Percentiles rank a stretch among this genome's conserved stretches.
Evolutionary conservation across 2,329 filamentous ascomycete genomes (phyloP).

Genomic region (Huntiella decipiens): DNA sequence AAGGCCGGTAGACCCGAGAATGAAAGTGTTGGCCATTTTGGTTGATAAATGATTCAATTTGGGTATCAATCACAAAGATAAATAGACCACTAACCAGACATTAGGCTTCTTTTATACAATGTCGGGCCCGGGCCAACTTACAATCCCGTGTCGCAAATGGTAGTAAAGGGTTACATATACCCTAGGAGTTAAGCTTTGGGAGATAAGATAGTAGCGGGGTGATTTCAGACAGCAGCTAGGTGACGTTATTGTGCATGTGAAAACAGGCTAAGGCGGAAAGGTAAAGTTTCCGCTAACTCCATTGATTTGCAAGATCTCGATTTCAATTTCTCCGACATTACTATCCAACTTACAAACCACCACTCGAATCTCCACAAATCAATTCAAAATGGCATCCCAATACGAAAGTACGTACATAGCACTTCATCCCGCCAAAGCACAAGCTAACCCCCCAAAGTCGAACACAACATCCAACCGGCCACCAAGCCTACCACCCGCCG

Average conservation of each 20-base stretch:
- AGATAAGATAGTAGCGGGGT: too few relatives aligned
- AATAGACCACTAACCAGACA: not conserved
- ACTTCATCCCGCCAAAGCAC: not conserved
- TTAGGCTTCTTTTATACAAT: not conserved
- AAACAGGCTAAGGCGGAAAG: too few relatives aligned
- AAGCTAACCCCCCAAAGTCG: slow-evolving; percentile 25
- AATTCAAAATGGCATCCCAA: slow-evolving; percentile 31
- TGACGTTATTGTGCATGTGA: too few relatives aligned
- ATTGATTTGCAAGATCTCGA: not conserved
- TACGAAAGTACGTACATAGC: slow-evolving; percentile 29
- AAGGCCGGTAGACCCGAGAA: slow-evolving; percentile 49
- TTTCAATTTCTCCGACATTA: not conserved
- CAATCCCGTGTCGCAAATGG: too few relatives aligned
- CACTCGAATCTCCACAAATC: not conserved
- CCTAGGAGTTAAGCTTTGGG: too few relatives aligned
- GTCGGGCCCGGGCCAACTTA: too few relatives aligned
- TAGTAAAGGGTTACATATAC: too few relatives aligned
- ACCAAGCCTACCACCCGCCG: slow-evolving; percentile 24
- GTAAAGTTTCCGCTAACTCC: too few relatives aligned
- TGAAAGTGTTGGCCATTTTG: slow-evolving; percentile 28
- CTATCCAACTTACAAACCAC: not conserved
- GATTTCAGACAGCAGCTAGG: too few relatives aligned
- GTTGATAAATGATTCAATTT: not conserved
- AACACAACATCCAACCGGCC: slow-evolving; percentile 24
- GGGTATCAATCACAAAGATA: not conserved